Conservation (phyloP, 805 yeast genomes). For the Spathaspora passalidarum region DNA sequence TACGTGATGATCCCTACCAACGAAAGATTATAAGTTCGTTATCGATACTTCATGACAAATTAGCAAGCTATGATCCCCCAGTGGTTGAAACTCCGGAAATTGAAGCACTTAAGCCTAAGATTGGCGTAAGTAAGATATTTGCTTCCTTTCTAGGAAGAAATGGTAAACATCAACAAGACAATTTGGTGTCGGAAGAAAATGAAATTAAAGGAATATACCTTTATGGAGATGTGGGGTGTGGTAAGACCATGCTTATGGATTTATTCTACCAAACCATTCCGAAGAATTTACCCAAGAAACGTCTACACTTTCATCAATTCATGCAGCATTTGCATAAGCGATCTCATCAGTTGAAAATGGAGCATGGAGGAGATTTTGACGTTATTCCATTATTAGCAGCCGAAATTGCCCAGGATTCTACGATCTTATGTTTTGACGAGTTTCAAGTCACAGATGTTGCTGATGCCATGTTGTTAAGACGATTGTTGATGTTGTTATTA, state of each 20-base stretch:
- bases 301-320: conserved; percentile 94
- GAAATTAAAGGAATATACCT: conserved; percentile 79
- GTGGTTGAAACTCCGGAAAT: conserved; percentile 51
- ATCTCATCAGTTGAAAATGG: conserved; percentile 66
- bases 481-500: conserved; percentile 65
- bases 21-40: conserved; percentile 65
- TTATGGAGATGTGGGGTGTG: conserved; percentile 98
- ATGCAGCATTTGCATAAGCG: conserved; percentile 93
- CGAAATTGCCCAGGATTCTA: conserved; percentile 72
- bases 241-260: conserved; percentile 98
- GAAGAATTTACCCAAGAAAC: conserved; percentile 63
- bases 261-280: conserved; percentile 87
- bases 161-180: background rate
- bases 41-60: conserved; percentile 53
- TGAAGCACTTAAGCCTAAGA: conserved; percentile 48
- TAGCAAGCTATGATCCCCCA: conserved; percentile 62
- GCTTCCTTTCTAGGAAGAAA: conserved; percentile 13
- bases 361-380: conserved; percentile 67
- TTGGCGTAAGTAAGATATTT: conserved; percentile 40
- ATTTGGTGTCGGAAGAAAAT: conserved; percentile 20
- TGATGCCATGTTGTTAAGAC: conserved; percentile 91
- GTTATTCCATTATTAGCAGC: conserved; percentile 81
- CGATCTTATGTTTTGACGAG: conserved; percentile 91
- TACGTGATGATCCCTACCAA: conserved; percentile 78
- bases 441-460: conserved; percentile 98